phyloP scores from a whole-genome alignment of 176 grass and related monocot genomes.

The Dactylis glomerata region DNA sequence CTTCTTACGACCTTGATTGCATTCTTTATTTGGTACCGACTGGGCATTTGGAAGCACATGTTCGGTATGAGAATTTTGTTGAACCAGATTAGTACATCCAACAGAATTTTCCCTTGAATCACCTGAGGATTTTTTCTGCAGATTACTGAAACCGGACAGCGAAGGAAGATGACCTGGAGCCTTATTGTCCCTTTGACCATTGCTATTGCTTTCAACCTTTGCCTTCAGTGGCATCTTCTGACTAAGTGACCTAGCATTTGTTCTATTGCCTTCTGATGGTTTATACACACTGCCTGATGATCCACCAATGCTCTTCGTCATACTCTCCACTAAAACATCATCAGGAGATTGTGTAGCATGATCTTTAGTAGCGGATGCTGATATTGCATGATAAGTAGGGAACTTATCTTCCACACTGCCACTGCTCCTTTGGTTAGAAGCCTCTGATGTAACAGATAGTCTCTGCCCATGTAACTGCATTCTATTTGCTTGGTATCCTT shows the following conservation, averaged over 20 bases:
- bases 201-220: slow-evolving; percentile 33
- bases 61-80: slow-evolving; percentile 1
- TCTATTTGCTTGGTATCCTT: slow-evolving; percentile 24
- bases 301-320: not conserved
- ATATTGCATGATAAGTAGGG: slow-evolving; percentile 17
- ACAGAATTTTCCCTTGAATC: slow-evolving; percentile 18
- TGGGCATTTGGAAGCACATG: slow-evolving; percentile 10
- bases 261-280: slow-evolving; percentile 31
- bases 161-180: slow-evolving; percentile 29
- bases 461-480: slow-evolving; percentile 19
- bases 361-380: slow-evolving; percentile 18
- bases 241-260: slow-evolving; percentile 37
- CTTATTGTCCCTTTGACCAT: slow-evolving; percentile 51
- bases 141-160: not conserved
- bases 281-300: slow-evolving; percentile 11
- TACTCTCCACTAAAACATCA: slow-evolving; percentile 31
- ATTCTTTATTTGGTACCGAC: slow-evolving; percentile 32
- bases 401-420: slow-evolving; percentile 4
- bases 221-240: slow-evolving; percentile 26
- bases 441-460: slow-evolving; percentile 20
- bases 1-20: slow-evolving; percentile 38
- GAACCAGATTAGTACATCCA: slow-evolving; percentile 19
- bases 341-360: slow-evolving; percentile 5
- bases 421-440: not conserved
- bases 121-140: slow-evolving; percentile 32